Conservation (phyloP, 202 grass and related monocot genomes). For the Dendrocalamus latiflorus region DNA sequence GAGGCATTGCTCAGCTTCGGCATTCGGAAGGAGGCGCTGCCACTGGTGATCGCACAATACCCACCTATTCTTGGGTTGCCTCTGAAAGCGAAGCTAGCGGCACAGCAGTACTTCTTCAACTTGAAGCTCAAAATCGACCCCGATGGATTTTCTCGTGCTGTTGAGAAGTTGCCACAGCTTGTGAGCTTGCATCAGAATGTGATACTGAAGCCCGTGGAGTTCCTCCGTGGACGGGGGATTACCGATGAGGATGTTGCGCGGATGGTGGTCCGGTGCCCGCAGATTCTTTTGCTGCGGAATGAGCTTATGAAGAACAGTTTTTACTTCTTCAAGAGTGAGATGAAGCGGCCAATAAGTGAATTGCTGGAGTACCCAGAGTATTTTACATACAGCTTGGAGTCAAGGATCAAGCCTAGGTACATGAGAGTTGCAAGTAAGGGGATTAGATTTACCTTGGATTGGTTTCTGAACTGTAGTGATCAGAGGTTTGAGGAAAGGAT, state of each 20-base stretch:
- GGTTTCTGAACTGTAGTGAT: conserved; percentile 95
- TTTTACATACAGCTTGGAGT: conserved; percentile 93
- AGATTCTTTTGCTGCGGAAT: conserved; percentile 52
- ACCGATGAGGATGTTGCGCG: conserved; percentile 58
- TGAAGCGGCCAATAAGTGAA: conserved; percentile 69
- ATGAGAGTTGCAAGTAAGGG: conserved; percentile 53
- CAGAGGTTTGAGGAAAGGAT: conserved; percentile 87
- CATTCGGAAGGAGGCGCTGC: conserved; percentile 56
- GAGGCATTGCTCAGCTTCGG: conserved; percentile 73
- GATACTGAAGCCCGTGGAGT: conserved; percentile 68
- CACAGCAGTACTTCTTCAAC: conserved; percentile 86
- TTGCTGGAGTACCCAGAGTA: conserved; percentile 81
- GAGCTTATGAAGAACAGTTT: conserved; percentile 89
- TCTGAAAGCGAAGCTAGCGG: conserved; percentile 73
- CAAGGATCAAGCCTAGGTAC: conserved; percentile 88
- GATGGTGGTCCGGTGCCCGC: conserved; percentile 79
- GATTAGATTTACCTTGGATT: conserved; percentile 74
- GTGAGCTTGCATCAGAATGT: conserved; percentile 77
- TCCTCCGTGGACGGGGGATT: conserved; percentile 62
- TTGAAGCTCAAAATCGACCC: conserved; percentile 84
- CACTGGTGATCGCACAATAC: conserved; percentile 65
- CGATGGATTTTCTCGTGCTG: conserved; percentile 51
- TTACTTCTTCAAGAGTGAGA: conserved; percentile 88
- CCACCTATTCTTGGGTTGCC: conserved; percentile 72
- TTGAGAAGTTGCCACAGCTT: conserved; percentile 89